Evolutionary conservation across 2,329 filamentous ascomycete species (phyloP), one percentile per base, ranked within the genome.

Genomic region (Colletotrichum limetticola): DNA sequence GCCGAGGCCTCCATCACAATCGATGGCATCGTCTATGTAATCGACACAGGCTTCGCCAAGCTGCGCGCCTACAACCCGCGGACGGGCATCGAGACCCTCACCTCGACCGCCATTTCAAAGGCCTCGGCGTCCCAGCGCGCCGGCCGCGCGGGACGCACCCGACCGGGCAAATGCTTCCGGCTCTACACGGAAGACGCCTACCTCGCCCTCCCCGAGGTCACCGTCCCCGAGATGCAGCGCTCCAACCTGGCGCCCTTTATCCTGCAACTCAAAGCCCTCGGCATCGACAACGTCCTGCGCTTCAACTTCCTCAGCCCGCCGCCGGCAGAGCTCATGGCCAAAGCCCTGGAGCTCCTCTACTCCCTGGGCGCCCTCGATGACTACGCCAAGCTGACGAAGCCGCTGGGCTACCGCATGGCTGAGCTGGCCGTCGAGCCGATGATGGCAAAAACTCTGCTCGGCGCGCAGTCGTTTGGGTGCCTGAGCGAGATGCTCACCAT

Each of bases 1-100:
- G 95, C 97, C 14, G 97, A 99, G 85, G 96, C 97, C 5, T 98
- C 95, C 1, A 93, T 99, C 56, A 98, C 97, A 19, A 97, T 98
- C 68, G 92, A 97, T 66, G 95, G 95, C 3, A 95, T 98, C 73
- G 92, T 95, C 67, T 97, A 94, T 78, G 96, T 99, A 6, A 86
- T 98, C 62, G 97, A 99, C 81, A 92, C 91, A 66, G 97, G 97
- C 1, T 98, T 94, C 79, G 95, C 97, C 76, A 98, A 98, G 81
- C 86, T 98, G 24, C 91, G 95, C 52, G 93, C 94, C 7, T 98
- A 95, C 83, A 93, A 97, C 76, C 94, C 96, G 0, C 87, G 81
- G 19, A 96, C 94, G 1, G 94, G 95, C 14, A 97, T 98, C 76
- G 96, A 98, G 77, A 93, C 94, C 0, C 86, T 99, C 62, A 96